These are phyloP conservation scores for Geotrichum histeridarum DNA, from an alignment of 1,139 yeast genomes.

Conservation along the genomic window DNA sequence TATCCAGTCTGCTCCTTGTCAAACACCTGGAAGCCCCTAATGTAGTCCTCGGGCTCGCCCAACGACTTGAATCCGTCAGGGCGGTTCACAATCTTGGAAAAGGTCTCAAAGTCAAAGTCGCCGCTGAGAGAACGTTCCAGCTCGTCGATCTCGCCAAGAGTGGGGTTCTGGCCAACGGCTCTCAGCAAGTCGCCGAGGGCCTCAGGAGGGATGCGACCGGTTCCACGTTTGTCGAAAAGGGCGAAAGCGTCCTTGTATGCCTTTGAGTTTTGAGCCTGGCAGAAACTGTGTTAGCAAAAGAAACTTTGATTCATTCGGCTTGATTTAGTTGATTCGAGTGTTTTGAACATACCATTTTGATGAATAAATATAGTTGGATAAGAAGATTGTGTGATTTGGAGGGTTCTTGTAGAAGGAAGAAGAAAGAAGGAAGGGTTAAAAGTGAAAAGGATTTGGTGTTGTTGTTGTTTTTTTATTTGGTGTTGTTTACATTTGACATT, in stretches of 20 bases:
- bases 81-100: slow-evolving; percentile 71
- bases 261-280: slow-evolving; percentile 39
- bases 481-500: slow-evolving; percentile 5
- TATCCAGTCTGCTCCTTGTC: slow-evolving; percentile 94
- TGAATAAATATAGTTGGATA: not conserved
- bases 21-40: slow-evolving; percentile 95
- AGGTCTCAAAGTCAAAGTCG: slow-evolving; percentile 66
- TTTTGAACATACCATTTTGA: not conserved
- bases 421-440: not conserved
- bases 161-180: slow-evolving; percentile 98
- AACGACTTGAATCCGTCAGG: slow-evolving; percentile 87
- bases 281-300: not conserved
- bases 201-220: slow-evolving; percentile 84
- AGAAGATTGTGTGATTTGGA: not conserved
- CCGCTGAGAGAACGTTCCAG: slow-evolving; percentile 48
- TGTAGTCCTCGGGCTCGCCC: slow-evolving; percentile 94
- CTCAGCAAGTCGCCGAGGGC: slow-evolving; percentile 89
- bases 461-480: not conserved
- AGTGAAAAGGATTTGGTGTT: not conserved
- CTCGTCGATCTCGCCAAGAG: slow-evolving; percentile 79
- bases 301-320: not conserved
- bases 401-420: not conserved
- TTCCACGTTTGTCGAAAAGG: slow-evolving; percentile 92
- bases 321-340: not conserved
- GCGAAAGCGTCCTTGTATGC: slow-evolving; percentile 96